phyloP scores from a whole-genome alignment of 768 basidiomycete species.

The Pisolithus albus region DNA sequence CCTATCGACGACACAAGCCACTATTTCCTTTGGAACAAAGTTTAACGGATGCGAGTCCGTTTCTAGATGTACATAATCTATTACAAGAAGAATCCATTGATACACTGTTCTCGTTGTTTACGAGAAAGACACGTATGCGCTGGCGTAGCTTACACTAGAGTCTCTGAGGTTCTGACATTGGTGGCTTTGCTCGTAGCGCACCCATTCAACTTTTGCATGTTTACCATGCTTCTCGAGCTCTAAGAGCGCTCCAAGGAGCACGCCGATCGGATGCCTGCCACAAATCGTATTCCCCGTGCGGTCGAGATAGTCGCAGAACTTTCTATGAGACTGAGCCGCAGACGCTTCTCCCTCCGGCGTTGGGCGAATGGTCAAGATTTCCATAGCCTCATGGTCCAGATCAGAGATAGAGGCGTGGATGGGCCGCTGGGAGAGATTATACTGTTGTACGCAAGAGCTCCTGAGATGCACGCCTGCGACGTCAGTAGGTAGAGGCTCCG shows the following conservation, averaged over 20 bases:
- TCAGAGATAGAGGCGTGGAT: conserved; percentile 79
- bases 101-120: conserved; percentile 9
- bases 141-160: conserved; percentile 96
- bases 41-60: neutral
- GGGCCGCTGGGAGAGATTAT: conserved; percentile 41
- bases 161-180: conserved; percentile 59
- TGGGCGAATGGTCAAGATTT: conserved; percentile 53
- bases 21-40: neutral
- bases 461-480: conserved; percentile 45
- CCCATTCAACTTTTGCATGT: conserved; percentile 57
- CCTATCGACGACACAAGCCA: neutral
- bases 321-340: conserved; percentile 47
- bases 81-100: neutral
- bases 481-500: conserved; percentile 46
- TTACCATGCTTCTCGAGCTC: conserved; percentile 41
- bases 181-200: conserved; percentile 91
- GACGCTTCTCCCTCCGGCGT: conserved; percentile 34
- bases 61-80: neutral
- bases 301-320: conserved; percentile 61
- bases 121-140: conserved; percentile 65
- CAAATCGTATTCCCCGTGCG: conserved; percentile 93
- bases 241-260: conserved; percentile 73
- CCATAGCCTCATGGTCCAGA: conserved; percentile 85
- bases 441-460: conserved; percentile 31
- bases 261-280: conserved; percentile 92